Base-by-base conservation (phyloP, 495 filamentous ascomycete genomes). In the Hypoxylon rickii region DNA sequence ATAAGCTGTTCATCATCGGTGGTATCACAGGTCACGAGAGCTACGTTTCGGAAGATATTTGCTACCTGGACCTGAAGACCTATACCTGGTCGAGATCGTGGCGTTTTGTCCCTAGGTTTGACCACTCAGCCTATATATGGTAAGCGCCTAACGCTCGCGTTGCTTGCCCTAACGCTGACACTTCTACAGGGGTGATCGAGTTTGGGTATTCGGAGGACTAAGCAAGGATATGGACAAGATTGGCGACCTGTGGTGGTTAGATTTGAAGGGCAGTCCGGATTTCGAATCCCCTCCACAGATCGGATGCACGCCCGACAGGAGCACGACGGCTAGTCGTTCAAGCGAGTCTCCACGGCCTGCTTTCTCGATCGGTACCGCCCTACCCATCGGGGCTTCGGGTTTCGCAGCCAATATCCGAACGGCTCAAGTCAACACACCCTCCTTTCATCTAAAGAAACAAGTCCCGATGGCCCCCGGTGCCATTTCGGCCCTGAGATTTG, bases 181-280 rank as follows among this genome's bases (percentile, higher is more conserved):
- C 41, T 38, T 62, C 50, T 22, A 46, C 16, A 69, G 77, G 57
- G 73, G 86, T 45, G 91, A 89, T 32, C 84, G 89, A 24, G 85
- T 98, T 21, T 98, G 93, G 93, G 92, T 97, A n/a, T 97, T 93
- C 73, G 94, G 94, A 29, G 94, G 94, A 17, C 75, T 97, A 44
- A 89, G 88, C 41, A 89, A 92, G 50, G 91, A 96, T 53, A 96
- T 96, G 91, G 92, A 96, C 70, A 90, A 93, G 63, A 89, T 87
- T 43, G 91, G 89, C 33, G 94, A 98, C 71, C 80, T 98, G 22
- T 96, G 92, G 87, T 97, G 93, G 89, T 77, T 98, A 33, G 94
- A 98, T 72, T 80, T 97, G 48, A 94, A 94, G 69, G 89, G 85
- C 48, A 92, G 83, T 52, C 93, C 88, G 26, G 88, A 87, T 40